Conservation (phyloP, 2,329 filamentous ascomycete genomes). For the Setomelanomma holmii region DNA sequence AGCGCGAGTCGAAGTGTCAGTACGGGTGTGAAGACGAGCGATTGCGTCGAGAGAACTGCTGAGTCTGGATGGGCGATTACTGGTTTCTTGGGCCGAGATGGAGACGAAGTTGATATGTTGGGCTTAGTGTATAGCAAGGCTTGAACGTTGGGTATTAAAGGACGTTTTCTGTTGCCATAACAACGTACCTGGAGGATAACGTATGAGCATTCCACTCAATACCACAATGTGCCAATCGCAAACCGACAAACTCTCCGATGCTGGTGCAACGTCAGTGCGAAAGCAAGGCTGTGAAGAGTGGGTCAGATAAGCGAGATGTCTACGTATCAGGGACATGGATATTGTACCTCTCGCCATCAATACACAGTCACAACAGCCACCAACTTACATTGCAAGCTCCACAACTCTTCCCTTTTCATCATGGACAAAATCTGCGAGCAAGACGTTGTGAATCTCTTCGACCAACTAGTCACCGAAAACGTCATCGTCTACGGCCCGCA, state of each 20-base stretch:
- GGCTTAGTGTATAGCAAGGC: constrained; percentile 44
- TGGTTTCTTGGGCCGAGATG: constrained; percentile 61
- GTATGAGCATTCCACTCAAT: too few species aligned
- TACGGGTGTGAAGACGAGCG: constrained; percentile 55
- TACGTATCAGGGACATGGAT: too few species aligned
- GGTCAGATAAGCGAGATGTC: constrained; percentile 5
- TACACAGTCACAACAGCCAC: too few species aligned
- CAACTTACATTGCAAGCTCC: neutral
- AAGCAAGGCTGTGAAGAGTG: constrained; percentile 1
- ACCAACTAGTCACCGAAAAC: constrained; percentile 31
- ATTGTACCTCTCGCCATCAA: too few species aligned
- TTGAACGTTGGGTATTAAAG: too few species aligned
- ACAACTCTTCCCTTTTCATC: neutral
- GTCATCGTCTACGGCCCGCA: constrained; percentile 34
- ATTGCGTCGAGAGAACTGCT: constrained; percentile 58
- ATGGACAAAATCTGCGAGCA: constrained; percentile 22
- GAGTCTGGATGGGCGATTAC: constrained; percentile 60
- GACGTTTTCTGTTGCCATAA: too few species aligned
- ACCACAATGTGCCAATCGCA: too few species aligned
- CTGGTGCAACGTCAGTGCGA: too few species aligned
- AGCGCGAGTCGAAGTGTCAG: constrained; percentile 56
- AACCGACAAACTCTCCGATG: too few species aligned
- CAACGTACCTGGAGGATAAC: too few species aligned
- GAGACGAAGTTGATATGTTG: constrained; percentile 64
- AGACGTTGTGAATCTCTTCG: constrained; percentile 26